Base-by-base conservation (phyloP, 768 basidiomycete species). In the Pisolithus orientalis region DNA sequence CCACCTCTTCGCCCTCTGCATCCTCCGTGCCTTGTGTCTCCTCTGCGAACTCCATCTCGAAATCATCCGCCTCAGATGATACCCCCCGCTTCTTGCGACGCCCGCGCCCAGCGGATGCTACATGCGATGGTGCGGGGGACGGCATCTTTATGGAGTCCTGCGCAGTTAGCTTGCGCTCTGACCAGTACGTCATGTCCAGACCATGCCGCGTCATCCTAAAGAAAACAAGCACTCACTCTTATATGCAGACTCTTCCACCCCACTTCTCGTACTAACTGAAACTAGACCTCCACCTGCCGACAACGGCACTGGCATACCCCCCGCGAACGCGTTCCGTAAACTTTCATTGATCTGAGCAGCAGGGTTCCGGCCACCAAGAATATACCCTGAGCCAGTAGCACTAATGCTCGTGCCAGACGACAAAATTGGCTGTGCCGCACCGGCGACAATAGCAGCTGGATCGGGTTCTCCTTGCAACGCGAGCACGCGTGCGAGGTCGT, bases 401-500 rank as follows among this genome's bases (percentile, higher is more conserved):
- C 43, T 55, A 13, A 55, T 57, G 27, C 57, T 55, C 1, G 39
- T 21, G 6, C 44, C 50, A 4, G 59, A 47, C 39, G 57, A 59
- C 51, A 57, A 49, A 32, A 47, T 21, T 25, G 60, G 61, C 54
- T 53, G 68, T 49, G 54, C 60, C 50, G 57, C 57, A 47, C 65
- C 66, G 39, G 64, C 62, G 11, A 62, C 63, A 34, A 69, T 57
- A 2, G 62, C 66, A 17, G 66, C 68, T 16, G 70, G 68, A 42
- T 72, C 73, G 0, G 59, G 58, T 47, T 78, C 76, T 17, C 76
- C 76, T 57, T 76, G 76, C 39, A 77, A 56, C 37, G 70, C 63
- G 28, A 77, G 67, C 24, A 77, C 76, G 28, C 66, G 66, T 16
- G 62, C 64, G 2, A 80, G 64, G 55, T 80, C 78, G 50, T 73